Percentiles rank a stretch among this genome's conserved stretches.
These are phyloP conservation scores for Cyphellophora europaea DNA, from an alignment of 2,329 filamentous ascomycete genomes.

Conservation along the genomic window DNA sequence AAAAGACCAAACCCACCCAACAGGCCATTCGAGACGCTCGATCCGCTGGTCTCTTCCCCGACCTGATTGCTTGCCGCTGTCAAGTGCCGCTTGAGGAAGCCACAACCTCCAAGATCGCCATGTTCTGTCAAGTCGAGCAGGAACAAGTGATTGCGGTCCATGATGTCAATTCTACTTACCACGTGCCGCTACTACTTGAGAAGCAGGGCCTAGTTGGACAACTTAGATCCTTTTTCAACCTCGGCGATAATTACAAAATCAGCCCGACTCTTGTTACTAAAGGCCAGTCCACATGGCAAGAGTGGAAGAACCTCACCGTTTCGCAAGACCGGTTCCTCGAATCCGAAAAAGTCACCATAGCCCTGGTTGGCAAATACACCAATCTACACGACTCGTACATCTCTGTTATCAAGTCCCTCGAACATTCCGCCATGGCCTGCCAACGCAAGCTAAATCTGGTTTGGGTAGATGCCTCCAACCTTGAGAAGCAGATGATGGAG, in stretches of 20 bases:
- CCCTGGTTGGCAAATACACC: slow-evolving; percentile 86
- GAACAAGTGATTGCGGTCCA: slow-evolving; percentile 81
- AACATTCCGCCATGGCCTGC: slow-evolving; percentile 86
- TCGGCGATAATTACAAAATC: slow-evolving; percentile 46
- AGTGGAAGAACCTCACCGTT: slow-evolving; percentile 66
- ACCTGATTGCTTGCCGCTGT: slow-evolving; percentile 86
- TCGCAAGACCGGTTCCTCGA: slow-evolving; percentile 58
- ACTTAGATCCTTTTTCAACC: slow-evolving; percentile 56
- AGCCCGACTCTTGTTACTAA: slow-evolving; percentile 47
- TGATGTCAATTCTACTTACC: slow-evolving; percentile 84
- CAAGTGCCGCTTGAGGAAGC: slow-evolving; percentile 61
- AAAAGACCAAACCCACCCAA: slow-evolving; percentile 97
- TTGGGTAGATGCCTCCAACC: slow-evolving; percentile 76
- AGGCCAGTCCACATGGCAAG: slow-evolving; percentile 62
- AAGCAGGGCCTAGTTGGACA: slow-evolving; percentile 65
- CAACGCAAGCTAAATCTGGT: slow-evolving; percentile 67
- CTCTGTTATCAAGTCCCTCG: slow-evolving; percentile 73
- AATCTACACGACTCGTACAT: slow-evolving; percentile 79
- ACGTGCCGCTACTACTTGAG: slow-evolving; percentile 85
- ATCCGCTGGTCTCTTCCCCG: slow-evolving; percentile 65
- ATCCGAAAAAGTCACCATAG: slow-evolving; percentile 58
- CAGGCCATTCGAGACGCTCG: slow-evolving; percentile 76
- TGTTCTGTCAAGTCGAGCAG: slow-evolving; percentile 76
- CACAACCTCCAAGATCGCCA: slow-evolving; percentile 80
- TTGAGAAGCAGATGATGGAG: slow-evolving; percentile 58